Conservation (phyloP, 2,329 filamentous ascomycete genomes). For the Aureobasidium sp. region DNA sequence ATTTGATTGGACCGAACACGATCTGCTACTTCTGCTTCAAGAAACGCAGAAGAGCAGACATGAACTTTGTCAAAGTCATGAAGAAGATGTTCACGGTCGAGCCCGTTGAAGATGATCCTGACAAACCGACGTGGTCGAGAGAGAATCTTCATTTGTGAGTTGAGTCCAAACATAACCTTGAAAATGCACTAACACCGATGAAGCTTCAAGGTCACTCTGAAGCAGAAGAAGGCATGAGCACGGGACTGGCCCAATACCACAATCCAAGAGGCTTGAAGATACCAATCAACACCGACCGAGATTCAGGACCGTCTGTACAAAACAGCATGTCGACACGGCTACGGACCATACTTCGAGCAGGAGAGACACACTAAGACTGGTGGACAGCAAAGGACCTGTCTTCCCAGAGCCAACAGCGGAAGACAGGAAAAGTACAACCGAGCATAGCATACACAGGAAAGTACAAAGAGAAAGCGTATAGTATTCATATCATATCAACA, state of each 20-base stretch:
- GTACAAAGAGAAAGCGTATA: not conserved
- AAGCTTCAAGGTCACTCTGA: conserved; percentile 7
- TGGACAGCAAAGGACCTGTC: not conserved
- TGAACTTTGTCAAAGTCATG: conserved; percentile 44
- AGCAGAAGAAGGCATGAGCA: not conserved
- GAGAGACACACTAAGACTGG: too few relatives aligned
- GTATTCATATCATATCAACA: not conserved
- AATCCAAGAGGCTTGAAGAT: not conserved
- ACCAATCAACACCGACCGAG: not conserved
- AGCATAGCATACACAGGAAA: not conserved
- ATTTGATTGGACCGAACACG: conserved; percentile 57
- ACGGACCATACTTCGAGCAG: too few relatives aligned
- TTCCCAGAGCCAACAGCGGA: not conserved
- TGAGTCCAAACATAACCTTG: too few relatives aligned
- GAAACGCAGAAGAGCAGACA: conserved; percentile 66
- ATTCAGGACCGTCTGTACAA: not conserved
- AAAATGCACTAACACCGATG: not conserved
- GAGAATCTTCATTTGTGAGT: conserved; percentile 44
- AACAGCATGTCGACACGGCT: not conserved
- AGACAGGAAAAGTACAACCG: not conserved
- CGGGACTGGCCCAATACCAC: not conserved
- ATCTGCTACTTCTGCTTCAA: conserved; percentile 91
- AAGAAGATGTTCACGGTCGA: conserved; percentile 41
- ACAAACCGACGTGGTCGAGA: conserved; percentile 35
- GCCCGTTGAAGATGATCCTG: conserved; percentile 41